Evolutionary conservation across 1,284 basidiomycete species (phyloP), one percentile per base, ranked within the genome.

Genomic region (Coniferiporia weirii): DNA sequence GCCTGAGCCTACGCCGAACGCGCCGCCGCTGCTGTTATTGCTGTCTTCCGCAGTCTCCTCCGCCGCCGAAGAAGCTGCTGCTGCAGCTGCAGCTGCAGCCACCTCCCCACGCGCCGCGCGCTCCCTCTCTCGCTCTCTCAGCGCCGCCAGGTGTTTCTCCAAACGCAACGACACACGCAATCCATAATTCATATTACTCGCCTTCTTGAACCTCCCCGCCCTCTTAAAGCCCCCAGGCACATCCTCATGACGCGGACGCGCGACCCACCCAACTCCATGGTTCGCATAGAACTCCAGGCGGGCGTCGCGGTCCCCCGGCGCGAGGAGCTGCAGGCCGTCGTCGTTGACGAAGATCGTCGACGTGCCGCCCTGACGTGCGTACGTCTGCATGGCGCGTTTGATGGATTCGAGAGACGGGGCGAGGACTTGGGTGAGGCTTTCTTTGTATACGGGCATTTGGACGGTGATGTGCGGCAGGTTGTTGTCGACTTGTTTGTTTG

Each of bases 121-220:
- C 17, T 59, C 15, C 40, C 49, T 13, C 43, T 43, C 53, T 64
- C 54, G 35, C 63, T 46, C 51, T 66, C 65, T 20, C 63, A 76
- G 68, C 19, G 70, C 70, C 55, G 73, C 72, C 70, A 93, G 81
- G 65, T 90, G 82, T 68, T 83, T 82, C 72, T 95, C 91, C 66
- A 90, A 79, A 62, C 82, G 80, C 46, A 93, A 72, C 13, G 87
- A 90, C 5, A 93, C 76, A 47, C 77, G 76, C 34, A 91, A 80
- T 1, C 81, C 90, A 69, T 91, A 93, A 72, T 95, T 95, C 87
- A 94, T 90, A 72, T 95, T 94, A 0, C 84, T 87, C 0, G 90
- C 91, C 73, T 94, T 94, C 79, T 94, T 93, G 78, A 93, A 94
- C 32, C 90, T 83, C 61, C 93, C 93, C 15, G 89, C 87, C 55